Base-by-base conservation (phyloP, 352 stramenopile species). In the Pythium rishiriense region DNA sequence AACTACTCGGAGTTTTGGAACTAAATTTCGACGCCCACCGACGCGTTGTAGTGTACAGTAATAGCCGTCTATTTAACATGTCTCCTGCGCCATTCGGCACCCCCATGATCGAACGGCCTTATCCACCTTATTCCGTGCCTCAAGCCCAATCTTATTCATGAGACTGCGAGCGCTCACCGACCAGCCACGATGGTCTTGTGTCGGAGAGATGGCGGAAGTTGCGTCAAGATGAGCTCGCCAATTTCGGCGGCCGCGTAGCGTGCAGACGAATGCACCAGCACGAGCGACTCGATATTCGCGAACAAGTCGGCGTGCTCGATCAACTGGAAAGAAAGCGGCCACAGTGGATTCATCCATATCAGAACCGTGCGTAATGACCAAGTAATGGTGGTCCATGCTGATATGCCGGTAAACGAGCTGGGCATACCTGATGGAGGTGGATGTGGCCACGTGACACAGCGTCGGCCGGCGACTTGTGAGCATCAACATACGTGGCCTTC, bases 1-100 rank as follows among this genome's bases (percentile, higher is more conserved):
- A 93, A 93, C 74, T 90, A 87, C 52, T 91, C 85, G 24, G 79
- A 91, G 70, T 87, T 91, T 59, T 93, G 84, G 84, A 85, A 83
- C 68, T 79, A 71, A 66, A 48, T 1, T 28, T n/a, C 15, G n/a
- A 12, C 42, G 11, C 37, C 37, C 31, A 11, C 31, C 31, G 5
- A 43, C 37, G 37, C 37, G 12, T 43, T n/a, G 37, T 43, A 43
- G 25, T 64, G 47, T 64, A 55, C 43, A 51, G 35, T 46, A 41
- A 22, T 46, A 50, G 42, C 42, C 42, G n/a, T 24, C 37, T 67
- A 61, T 60, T 65, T 60, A 66, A 50, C 55, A 24, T 14, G 14
- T 22, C 14, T 35, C 21, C 9, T 17, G 6, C 37, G 37, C 37
- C 37, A 43, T 17, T n/a, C n/a, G 12, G 37, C 37, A 17, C n/a